phyloP scores from a whole-genome alignment of 1,139 yeast genomes.

The Pichia sp. region DNA sequence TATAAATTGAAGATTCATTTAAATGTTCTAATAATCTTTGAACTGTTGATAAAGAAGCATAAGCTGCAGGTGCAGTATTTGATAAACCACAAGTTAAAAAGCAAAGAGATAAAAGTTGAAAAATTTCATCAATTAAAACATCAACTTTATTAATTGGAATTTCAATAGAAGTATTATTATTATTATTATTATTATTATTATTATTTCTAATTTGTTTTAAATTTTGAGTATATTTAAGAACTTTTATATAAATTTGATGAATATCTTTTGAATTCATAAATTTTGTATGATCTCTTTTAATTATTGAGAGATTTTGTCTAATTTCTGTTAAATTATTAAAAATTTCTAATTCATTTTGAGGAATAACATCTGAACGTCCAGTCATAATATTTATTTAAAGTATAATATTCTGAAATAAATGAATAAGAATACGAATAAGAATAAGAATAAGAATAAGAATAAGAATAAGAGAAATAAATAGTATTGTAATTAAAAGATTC shows the following conservation, averaged over 20 bases:
- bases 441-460: too few relatives aligned
- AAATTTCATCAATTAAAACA: constrained; percentile 74
- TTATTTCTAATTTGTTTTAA: constrained; percentile 30
- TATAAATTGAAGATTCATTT: constrained; percentile 72
- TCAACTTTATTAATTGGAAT: constrained; percentile 41
- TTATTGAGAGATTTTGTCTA: constrained; percentile 44
- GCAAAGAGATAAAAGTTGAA: constrained; percentile 78
- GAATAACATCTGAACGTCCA: constrained; percentile 31
- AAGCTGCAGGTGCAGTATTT: constrained; percentile 88
- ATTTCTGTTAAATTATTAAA: constrained; percentile 43
- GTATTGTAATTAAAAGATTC: too few relatives aligned
- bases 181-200: constrained; percentile 4
- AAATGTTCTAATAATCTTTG: constrained; percentile 75
- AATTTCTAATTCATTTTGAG: constrained; percentile 46
- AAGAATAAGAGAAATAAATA: too few relatives aligned
- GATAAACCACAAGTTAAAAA: constrained; percentile 87
- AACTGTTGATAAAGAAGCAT: constrained; percentile 80
- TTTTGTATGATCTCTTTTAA: constrained; percentile 59
- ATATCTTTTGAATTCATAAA: constrained; percentile 63
- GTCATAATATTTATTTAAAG: constrained; percentile 1
- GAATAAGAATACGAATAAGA: too few relatives aligned
- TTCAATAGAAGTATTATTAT: background rate
- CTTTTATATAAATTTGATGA: constrained; percentile 36
- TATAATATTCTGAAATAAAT: too few relatives aligned
- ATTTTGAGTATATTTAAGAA: constrained; percentile 30